Base-by-base conservation (phyloP, 129 eudicot genomes). In the Tanacetum coccineum region DNA sequence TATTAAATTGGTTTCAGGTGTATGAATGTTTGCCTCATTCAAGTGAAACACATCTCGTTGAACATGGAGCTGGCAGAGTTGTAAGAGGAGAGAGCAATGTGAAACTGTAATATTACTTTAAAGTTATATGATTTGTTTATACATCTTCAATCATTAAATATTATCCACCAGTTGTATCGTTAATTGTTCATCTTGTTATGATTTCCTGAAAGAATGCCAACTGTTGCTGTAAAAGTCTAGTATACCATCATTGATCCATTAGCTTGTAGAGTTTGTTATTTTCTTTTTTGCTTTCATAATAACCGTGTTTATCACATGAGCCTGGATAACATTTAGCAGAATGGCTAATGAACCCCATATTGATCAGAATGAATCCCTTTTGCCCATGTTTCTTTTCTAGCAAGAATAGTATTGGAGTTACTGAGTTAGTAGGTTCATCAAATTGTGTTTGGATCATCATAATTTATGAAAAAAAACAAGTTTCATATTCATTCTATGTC, bases 71-170 rank as follows among this genome's bases (percentile, higher is more conserved):
- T 13, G n/a, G 59, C 51, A 65, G 52, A 66, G 17, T 20, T 58
- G 66, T 58, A 40, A 68, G 75, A 61, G 80, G 68, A 36, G 56
- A 56, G 70, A 51, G 59, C 48, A 53, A 61, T 39, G 61, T 61
- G 70, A 61, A 76, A 67, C 32, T 76, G 79, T 66, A 74, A 66
- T 74, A 47, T 66, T 48, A 54, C 66, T 51, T 74, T 42, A 59
- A 74, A 66, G 25, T 59, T 40, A 53, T 68, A 68, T 68, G 62
- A 51, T 76, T 75, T 68, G 80, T 76, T 68, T 70, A 68, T 68
- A 76, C 50, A 26, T 76, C 65, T 15, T 60, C 57, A 50, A 25
- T 59, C 67, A 75, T 75, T 67, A 73, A 32, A 55, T 46, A 50
- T 52, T 51, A 72, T 53, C 40, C 10, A 0, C 39, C 55, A 25